phyloP scores from a whole-genome alignment of 2,329 filamentous ascomycete species.

The Zymoseptoria passerinii region DNA sequence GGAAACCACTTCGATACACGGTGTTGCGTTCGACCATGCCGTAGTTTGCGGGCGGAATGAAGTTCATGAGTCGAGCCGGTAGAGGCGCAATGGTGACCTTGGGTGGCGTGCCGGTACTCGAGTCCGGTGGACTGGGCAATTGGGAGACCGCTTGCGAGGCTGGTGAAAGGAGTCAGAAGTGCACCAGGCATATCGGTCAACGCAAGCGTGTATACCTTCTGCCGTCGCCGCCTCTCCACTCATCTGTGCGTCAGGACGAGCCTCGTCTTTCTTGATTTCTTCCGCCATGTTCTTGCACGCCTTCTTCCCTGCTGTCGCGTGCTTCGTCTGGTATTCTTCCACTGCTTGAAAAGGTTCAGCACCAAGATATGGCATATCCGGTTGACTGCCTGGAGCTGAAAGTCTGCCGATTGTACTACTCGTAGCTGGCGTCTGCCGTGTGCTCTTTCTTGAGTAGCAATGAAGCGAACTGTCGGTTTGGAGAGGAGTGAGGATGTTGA shows the following conservation, averaged over 20 bases:
- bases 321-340: not conserved
- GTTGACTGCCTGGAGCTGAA: not conserved
- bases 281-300: not conserved
- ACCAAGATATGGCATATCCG: conserved; percentile 8
- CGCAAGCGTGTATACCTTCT: not conserved
- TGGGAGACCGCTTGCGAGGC: conserved; percentile 7
- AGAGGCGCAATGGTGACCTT: conserved; percentile 13
- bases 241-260: not conserved
- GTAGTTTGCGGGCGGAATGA: conserved; percentile 61
- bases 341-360: not conserved
- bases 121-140: conserved; percentile 21
- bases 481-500: not conserved
- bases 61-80: conserved; percentile 31
- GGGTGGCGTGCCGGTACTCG: conserved; percentile 15
- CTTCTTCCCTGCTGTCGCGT: not conserved
- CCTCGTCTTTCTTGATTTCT: not conserved
- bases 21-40: conserved; percentile 61
- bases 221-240: not conserved
- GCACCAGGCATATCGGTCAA: not conserved
- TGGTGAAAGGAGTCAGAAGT: not conserved
- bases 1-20: conserved; percentile 77
- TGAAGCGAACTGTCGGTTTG: not conserved
- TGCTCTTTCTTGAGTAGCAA: not conserved
- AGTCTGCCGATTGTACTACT: not conserved
- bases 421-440: not conserved